Base-by-base conservation (phyloP, 176 grass and related monocot genomes). In the Panicum miliaceum region DNA sequence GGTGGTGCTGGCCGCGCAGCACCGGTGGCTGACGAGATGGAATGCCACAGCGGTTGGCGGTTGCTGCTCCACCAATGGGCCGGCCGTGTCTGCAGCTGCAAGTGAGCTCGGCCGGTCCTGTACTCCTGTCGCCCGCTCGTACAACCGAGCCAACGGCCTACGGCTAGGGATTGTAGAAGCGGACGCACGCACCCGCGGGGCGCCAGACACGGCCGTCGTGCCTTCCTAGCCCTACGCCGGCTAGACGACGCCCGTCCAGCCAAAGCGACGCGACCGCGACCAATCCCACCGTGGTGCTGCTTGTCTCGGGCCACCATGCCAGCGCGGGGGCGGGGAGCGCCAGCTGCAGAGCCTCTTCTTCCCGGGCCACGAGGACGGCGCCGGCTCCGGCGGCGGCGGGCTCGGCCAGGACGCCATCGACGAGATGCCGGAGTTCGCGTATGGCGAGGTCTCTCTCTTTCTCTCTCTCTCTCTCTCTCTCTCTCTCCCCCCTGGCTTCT, bases 301-400 rank as follows among this genome's bases (percentile, higher is more conserved):
- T n/a, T n/a, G n/a, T n/a, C n/a, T n/a, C n/a, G n/a, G n/a, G n/a
- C 51, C 75, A 92, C 50, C 85, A 62, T 45, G 95, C 81, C 42
- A 46, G 81, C 70, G 84, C 83, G 46, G 59, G 89, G 34, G 43
- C 88, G 46, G 91, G 20, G 92, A 97, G 80, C 89, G 95, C 37
- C 94, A 97, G 64, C 77, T 97, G 58, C 95, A 94, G 89, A 92
- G 94, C 64, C 78, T 97, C 20, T 94, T 97, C 73, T 89, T 86
- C 71, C 79, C 79, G 20, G 53, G 53, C 53, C 13, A 42, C 85
- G 3, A 94, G n/a, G 90, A 73, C 57, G 84, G 67, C 12, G 71
- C 7, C 10, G n/a, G 59, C 16, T 29, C 26, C 14, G 6, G 71
- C 34, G 5, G 88, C 52, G 2, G 92, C 0, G 95, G 95, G 11